Base-by-base conservation (phyloP, 2,329 filamentous ascomycete genomes). In the Arthrobotrys conoides region DNA sequence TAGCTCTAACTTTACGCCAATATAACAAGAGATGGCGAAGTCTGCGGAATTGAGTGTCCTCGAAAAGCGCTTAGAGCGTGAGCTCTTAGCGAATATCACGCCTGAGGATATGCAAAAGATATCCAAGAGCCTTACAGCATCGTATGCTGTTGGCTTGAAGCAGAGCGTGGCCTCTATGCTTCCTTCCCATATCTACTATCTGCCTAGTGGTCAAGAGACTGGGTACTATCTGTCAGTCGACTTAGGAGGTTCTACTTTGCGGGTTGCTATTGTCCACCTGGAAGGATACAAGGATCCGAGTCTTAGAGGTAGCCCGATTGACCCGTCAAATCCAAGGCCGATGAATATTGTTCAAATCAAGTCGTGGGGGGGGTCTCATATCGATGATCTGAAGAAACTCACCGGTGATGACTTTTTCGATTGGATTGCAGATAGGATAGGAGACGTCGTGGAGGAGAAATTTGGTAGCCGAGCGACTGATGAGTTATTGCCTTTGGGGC, bases 181-280 rank as follows among this genome's bases (percentile, higher is more conserved):
- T 16, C 59, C 75, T n/a, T 78, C 75, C 3, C 75, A 78, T 49
- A 78, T 78, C 30, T 78, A 78, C 38, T 65, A 64, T 24, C 48
- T 78, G 9, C 75, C 75, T 14, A 68, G 55, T 24, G 75, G 75
- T 20, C 51, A 61, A 36, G 75, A 78, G 51, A 61, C 67, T 9
- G 75, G 75, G 5, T 65, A 64, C 20, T 78, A 67, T 38, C 46
- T 78, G 0, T 27, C 75, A 5, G 75, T 91, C 44, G 90, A 92
- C 83, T 89, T 92, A n/a, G 90, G 90, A 44, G 90, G 90, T 1
- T 91, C 90, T 44, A 92, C 90, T 10, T 84, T 92, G 77, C 86
- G 90, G 66, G 89, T 92, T 33, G 90, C 89, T 5, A 82, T 92
- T 80, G 89, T 92, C 55, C 87, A 90, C 80, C 85, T 92, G 71